Conservation (phyloP, 768 basidiomycete genomes). For the Leccinellum albellum region DNA sequence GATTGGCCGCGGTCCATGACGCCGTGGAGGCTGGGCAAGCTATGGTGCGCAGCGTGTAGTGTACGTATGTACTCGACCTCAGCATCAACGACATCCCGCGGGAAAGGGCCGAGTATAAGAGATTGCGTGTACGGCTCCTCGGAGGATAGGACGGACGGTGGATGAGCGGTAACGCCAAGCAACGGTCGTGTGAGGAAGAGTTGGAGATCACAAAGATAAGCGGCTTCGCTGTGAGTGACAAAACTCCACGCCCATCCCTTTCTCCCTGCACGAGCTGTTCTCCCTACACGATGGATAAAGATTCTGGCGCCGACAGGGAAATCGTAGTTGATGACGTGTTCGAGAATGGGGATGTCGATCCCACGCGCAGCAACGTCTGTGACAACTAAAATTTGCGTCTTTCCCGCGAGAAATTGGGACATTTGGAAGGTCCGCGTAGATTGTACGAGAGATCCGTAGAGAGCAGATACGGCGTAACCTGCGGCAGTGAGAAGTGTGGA, state of each 20-base stretch:
- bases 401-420: constrained; percentile 80
- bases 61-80: constrained; percentile 77
- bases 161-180: constrained; percentile 38
- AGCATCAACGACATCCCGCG: constrained; percentile 74
- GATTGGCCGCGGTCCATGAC: constrained; percentile 87
- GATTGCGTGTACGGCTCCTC: constrained; percentile 67
- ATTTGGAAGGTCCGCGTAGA: constrained; percentile 85
- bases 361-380: constrained; percentile 98
- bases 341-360: constrained; percentile 94
- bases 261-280: constrained; percentile 92
- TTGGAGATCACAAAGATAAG: constrained; percentile 88
- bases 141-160: constrained; percentile 35
- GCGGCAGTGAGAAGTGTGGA: constrained; percentile 69
- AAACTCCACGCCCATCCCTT: constrained; percentile 98
- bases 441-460: constrained; percentile 95
- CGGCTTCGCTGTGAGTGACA: constrained; percentile 79
- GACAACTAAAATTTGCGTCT: constrained; percentile 84
- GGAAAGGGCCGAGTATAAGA: constrained; percentile 78
- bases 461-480: constrained; percentile 88
- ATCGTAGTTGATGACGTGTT: constrained; percentile 97
- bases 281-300: constrained; percentile 95
- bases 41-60: constrained; percentile 60
- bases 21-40: constrained; percentile 61
- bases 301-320: constrained; percentile 92
- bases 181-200: constrained; percentile 85